Conservation (phyloP, 139 green algal species). For the Closterium sp. region DNA sequence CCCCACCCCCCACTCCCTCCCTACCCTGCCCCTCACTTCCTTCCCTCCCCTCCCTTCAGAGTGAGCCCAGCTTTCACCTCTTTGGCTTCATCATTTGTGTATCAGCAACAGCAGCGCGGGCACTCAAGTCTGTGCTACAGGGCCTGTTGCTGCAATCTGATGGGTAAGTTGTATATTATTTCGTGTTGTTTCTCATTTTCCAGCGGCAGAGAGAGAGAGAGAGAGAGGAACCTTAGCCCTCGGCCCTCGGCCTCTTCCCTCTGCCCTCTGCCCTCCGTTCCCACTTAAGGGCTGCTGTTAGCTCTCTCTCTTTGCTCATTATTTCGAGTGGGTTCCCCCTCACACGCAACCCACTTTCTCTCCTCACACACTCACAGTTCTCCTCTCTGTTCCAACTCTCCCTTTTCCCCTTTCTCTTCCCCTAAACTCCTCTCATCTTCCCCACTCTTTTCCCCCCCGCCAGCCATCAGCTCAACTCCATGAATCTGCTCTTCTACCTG, state of each 20-base stretch:
- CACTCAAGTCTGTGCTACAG: constrained; percentile 82
- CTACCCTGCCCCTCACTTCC: neutral
- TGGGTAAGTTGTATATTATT: neutral
- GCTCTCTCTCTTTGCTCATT: too few relatives aligned
- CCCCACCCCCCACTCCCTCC: neutral
- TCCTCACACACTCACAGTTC: too few relatives aligned
- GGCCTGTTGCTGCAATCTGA: constrained; percentile 61
- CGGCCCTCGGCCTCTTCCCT: too few relatives aligned
- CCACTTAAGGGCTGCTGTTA: too few relatives aligned
- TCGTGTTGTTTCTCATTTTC: too few relatives aligned
- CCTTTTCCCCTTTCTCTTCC: neutral
- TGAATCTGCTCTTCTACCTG: neutral
- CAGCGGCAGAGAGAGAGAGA: too few relatives aligned
- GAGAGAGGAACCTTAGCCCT: too few relatives aligned
- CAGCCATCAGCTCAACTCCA: neutral
- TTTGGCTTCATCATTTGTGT: constrained; percentile 78
- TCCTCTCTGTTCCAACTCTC: too few relatives aligned
- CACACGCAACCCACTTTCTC: too few relatives aligned
- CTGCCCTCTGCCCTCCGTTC: too few relatives aligned
- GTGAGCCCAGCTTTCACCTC: constrained; percentile 79
- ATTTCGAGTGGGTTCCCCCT: too few relatives aligned
- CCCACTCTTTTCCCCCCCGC: too few relatives aligned
- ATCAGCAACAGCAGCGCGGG: constrained; percentile 65
- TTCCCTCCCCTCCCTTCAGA: constrained; percentile 22
- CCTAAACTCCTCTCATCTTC: neutral